A percentile compares a stretch with the other conserved stretches of the same genome.
Evolutionary conservation across 2,329 filamentous ascomycete species (phyloP).

Genomic region (Colletotrichum shisoi): DNA sequence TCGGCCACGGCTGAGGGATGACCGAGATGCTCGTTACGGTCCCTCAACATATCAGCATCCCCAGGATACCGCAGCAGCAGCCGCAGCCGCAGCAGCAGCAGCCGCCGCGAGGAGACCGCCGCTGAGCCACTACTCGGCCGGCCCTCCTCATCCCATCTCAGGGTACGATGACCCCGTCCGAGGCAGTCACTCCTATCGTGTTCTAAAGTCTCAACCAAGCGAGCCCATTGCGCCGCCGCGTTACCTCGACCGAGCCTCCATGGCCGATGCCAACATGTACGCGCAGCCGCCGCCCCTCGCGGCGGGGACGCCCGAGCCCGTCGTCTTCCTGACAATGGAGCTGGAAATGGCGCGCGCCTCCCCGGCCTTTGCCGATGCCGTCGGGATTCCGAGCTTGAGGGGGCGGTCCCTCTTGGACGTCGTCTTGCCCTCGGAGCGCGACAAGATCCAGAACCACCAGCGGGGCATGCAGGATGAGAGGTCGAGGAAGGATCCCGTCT

Average conservation of each 20-base stretch:
- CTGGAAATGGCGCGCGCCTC: conserved; percentile 67
- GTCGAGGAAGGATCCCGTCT: conserved; percentile 65
- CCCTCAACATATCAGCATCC: conserved; percentile 56
- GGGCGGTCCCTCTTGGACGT: conserved; percentile 64
- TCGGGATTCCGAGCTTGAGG: conserved; percentile 58
- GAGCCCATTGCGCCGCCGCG: conserved; percentile 56
- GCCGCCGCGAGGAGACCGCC: conserved; percentile 53
- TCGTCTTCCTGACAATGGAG: conserved; percentile 66
- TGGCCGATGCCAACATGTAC: conserved; percentile 60
- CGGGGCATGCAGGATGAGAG: conserved; percentile 66
- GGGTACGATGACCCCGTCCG: conserved; percentile 58
- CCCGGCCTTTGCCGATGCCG: conserved; percentile 61
- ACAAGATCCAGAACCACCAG: conserved; percentile 60
- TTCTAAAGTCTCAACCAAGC: conserved; percentile 63
- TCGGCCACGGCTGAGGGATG: conserved; percentile 77
- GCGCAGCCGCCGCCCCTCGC: conserved; percentile 54
- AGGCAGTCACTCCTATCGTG: conserved; percentile 59
- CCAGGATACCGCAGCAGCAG: conserved; percentile 52
- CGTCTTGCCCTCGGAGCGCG: conserved; percentile 60
- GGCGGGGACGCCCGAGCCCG: conserved; percentile 57
- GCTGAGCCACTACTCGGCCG: conserved; percentile 59
- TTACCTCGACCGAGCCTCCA: conserved; percentile 61
- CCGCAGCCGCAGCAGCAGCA: background rate
- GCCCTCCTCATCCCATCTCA: conserved; percentile 49
- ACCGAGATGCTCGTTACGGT: conserved; percentile 68